These are phyloP conservation scores for Cornus kousa DNA, from an alignment of 148 eudicot genomes.

Conservation along the genomic window DNA sequence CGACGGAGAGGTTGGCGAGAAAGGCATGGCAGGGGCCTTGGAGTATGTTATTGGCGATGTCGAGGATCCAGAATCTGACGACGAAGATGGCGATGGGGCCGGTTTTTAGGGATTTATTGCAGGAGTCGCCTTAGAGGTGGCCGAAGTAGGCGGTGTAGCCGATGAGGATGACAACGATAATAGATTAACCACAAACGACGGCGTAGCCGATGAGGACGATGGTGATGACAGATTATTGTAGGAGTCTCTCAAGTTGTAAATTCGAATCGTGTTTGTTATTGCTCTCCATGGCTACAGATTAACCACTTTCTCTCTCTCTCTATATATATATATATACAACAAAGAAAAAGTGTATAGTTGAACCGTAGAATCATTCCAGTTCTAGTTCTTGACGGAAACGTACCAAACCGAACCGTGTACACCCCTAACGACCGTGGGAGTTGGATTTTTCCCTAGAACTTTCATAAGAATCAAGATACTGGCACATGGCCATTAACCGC, in stretches of 20 bases:
- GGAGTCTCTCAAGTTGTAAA: not conserved
- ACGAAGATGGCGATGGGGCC: constrained; percentile 50
- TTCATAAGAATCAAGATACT: too few species aligned
- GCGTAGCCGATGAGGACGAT: not conserved
- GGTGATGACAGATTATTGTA: constrained; percentile 46
- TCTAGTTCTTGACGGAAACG: too few species aligned
- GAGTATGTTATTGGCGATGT: constrained; percentile 54
- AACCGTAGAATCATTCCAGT: too few species aligned
- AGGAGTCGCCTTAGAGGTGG: constrained; percentile 32
- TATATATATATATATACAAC: too few species aligned
- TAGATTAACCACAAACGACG: constrained; percentile 25
- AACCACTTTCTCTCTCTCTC: constrained; percentile 5
- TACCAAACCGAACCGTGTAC: too few species aligned
- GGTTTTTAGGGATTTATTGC: constrained; percentile 22
- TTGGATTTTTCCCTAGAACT: too few species aligned
- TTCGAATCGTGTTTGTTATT: not conserved
- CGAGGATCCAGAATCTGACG: constrained; percentile 56
- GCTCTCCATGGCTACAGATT: constrained; percentile 1
- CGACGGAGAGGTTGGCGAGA: constrained; percentile 39
- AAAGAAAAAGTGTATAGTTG: too few species aligned
- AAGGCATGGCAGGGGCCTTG: constrained; percentile 57
- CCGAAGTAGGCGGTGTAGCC: constrained; percentile 59
- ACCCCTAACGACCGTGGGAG: too few species aligned
- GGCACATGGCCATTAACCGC: too few species aligned
- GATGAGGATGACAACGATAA: constrained; percentile 37